phyloP scores from a whole-genome alignment of 495 filamentous ascomycete species.

The Ascobolus immersus region DNA sequence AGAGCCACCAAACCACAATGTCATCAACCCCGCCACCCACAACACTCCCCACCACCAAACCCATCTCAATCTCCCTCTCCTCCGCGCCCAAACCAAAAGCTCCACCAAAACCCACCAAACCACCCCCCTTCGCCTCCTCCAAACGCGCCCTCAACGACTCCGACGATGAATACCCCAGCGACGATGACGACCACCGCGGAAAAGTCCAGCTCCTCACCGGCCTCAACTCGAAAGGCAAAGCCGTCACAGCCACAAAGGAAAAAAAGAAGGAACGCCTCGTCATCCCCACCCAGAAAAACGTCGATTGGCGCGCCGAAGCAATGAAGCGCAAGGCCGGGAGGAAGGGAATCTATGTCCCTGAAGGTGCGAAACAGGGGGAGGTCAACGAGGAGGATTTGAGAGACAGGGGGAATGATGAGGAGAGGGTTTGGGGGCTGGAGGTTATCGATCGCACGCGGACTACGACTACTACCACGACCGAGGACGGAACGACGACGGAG shows the following conservation, averaged over 20 bases:
- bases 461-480: too few species aligned
- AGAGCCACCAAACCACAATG: too few species aligned
- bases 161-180: too few species aligned
- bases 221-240: constrained; percentile 33
- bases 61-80: too few species aligned
- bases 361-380: background rate
- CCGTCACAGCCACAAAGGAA: constrained; percentile 7
- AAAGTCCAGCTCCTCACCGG: constrained; percentile 28
- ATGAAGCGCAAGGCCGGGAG: constrained; percentile 7
- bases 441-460: constrained; percentile 22
- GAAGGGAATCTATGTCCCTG: background rate
- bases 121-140: too few species aligned
- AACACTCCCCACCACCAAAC: too few species aligned
- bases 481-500: constrained; percentile 11
- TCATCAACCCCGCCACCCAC: too few species aligned
- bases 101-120: too few species aligned
- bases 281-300: constrained; percentile 39
- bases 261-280: constrained; percentile 27
- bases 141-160: too few species aligned
- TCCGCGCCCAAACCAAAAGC: too few species aligned
- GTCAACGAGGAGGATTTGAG: constrained; percentile 3
- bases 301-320: constrained; percentile 44
- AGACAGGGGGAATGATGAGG: constrained; percentile 21
- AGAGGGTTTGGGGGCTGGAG: constrained; percentile 26
- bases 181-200: constrained; percentile 6